Evolutionary conservation across 2,329 filamentous ascomycete species (phyloP), one percentile per base, ranked within the genome.

Genomic region (Fusarium compactum): DNA sequence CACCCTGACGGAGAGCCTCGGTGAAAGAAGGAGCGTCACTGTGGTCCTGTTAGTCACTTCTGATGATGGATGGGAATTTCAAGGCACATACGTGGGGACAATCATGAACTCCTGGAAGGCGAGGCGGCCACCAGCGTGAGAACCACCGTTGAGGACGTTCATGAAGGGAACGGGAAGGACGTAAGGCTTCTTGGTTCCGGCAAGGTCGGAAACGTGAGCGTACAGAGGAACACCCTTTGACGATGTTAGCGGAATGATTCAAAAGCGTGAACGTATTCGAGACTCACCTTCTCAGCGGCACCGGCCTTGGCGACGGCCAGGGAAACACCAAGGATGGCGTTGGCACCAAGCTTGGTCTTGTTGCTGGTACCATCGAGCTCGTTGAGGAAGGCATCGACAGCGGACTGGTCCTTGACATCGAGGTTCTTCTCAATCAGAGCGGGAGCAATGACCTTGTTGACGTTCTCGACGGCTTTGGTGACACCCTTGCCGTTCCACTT

Each of bases 81-180:
- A 24, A 41, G 29, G 15, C 15, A 84, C 88, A 81, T 85, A 91
- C 86, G 89, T 90, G 72, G 93, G 93, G 63, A 95, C 93, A 76
- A 97, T 95, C 94, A 97, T 97, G 89, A 97, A 97, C 85, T 97
- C 94, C 85, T 97, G 94, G 90, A 97, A 97, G 75, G 93, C 93
- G 77, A 97, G 90, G 81, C 95, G 93, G 80, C 96, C 96, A 89
- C 96, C 96, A 75, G 96, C 96, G 87, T 99, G 96, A 79, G 95
- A 98, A 76, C 96, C 86, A 77, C 93, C 93, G 83, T 97, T 97
- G 75, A 97, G 88, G 80, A 97, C 93, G 85, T 97, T 97, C 91
- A 94, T 93, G 90, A 97, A 97, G 77, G 93, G 93, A 74, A 96
- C 93, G 69, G 93, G 93, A 40, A 97, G 91, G 75, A 96, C 93